Percentiles rank a stretch among this genome's conserved stretches.
These are phyloP conservation scores for Diaporthe humulicola DNA, from an alignment of 2,329 filamentous ascomycete genomes.

Conservation along the genomic window DNA sequence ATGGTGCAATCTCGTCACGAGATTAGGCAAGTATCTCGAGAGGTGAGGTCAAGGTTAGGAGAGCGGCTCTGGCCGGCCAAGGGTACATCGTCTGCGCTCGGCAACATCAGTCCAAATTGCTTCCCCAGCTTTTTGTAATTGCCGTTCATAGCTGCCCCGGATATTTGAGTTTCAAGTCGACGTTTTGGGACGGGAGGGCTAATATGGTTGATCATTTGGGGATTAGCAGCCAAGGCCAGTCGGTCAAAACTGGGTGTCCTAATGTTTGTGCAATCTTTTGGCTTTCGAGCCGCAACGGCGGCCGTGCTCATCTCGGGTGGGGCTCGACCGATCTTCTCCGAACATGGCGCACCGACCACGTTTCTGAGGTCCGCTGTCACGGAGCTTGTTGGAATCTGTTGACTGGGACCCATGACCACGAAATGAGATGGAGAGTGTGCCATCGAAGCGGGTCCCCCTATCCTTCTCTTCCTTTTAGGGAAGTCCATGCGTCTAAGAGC, in stretches of 20 bases:
- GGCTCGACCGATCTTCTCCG: constrained; percentile 28
- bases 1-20: constrained; percentile 31
- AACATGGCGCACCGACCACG: constrained; percentile 30
- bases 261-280: constrained; percentile 27
- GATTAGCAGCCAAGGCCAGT: constrained; percentile 26
- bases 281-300: constrained; percentile 31
- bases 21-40: constrained; percentile 1
- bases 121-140: constrained; percentile 36
- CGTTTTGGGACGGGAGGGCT: constrained; percentile 29
- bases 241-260: constrained; percentile 16
- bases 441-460: constrained; percentile 31
- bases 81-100: constrained; percentile 16
- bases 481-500: constrained; percentile 32
- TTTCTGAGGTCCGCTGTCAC: constrained; percentile 24
- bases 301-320: constrained; percentile 31
- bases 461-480: constrained; percentile 24
- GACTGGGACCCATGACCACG: constrained; percentile 29
- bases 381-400: constrained; percentile 23
- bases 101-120: constrained; percentile 19
- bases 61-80: neutral
- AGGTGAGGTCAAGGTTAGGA: neutral
- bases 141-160: constrained; percentile 23
- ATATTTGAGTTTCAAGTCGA: constrained; percentile 31
- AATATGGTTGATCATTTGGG: constrained; percentile 35
- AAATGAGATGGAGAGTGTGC: constrained; percentile 28